Percentiles rank a stretch among this genome's conserved stretches.
These are phyloP conservation scores for Psophocarpus tetragonolobus DNA, from an alignment of 306 rosid species.

Conservation along the genomic window DNA sequence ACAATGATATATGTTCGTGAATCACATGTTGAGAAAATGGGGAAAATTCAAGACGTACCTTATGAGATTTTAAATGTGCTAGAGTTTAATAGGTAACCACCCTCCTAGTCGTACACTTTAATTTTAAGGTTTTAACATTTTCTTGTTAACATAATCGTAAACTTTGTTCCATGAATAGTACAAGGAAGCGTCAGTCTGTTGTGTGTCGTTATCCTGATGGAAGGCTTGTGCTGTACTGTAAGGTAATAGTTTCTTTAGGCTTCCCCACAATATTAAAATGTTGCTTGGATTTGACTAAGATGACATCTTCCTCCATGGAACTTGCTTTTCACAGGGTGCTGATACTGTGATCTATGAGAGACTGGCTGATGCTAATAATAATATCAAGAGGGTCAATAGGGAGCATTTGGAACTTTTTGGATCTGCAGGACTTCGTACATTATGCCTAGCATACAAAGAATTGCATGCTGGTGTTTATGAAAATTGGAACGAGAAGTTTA, in stretches of 20 bases:
- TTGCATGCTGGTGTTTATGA: slow-evolving; percentile 73
- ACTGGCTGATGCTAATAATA: slow-evolving; percentile 55
- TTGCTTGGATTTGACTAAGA: slow-evolving; percentile 34
- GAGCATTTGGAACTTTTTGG: slow-evolving; percentile 84
- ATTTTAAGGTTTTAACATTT: background rate
- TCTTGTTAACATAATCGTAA: slow-evolving; percentile 28
- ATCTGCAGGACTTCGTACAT: slow-evolving; percentile 85
- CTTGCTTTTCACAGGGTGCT: slow-evolving; percentile 78
- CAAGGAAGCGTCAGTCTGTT: slow-evolving; percentile 97
- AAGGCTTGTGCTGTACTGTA: slow-evolving; percentile 87
- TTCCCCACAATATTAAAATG: slow-evolving; percentile 8
- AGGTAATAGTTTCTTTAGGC: slow-evolving; percentile 64
- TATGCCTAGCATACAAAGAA: slow-evolving; percentile 92
- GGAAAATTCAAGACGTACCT: slow-evolving; percentile 67
- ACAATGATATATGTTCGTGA: slow-evolving; percentile 86
- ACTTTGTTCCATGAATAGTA: slow-evolving; percentile 53
- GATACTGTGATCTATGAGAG: slow-evolving; percentile 91
- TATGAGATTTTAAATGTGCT: slow-evolving; percentile 95
- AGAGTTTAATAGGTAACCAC: slow-evolving; percentile 84
- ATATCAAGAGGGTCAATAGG: slow-evolving; percentile 71
- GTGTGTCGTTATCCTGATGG: slow-evolving; percentile 96
- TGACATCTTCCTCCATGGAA: slow-evolving; percentile 41
- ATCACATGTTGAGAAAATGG: slow-evolving; percentile 86
- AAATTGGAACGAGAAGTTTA: slow-evolving; percentile 92
- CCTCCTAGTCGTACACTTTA: background rate